These are phyloP conservation scores for Grosmannia penicillata DNA, from an alignment of 2,329 filamentous ascomycete genomes.

Conservation along the genomic window DNA sequence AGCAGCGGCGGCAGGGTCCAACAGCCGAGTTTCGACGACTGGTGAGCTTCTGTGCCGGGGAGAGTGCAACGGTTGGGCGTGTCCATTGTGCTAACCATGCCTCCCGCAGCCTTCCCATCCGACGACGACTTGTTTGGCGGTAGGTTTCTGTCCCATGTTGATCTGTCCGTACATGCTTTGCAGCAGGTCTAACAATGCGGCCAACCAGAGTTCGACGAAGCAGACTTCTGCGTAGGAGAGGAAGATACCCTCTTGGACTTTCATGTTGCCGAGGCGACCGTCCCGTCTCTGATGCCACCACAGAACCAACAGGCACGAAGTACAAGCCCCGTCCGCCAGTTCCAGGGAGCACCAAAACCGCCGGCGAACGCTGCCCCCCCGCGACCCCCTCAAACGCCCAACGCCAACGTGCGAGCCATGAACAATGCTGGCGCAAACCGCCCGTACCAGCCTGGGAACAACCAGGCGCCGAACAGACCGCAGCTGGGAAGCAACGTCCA, in stretches of 20 bases:
- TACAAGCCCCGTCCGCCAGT: conserved; percentile 10
- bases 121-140: conserved; percentile 33
- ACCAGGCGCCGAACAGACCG: neutral
- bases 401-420: neutral
- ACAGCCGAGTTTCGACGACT: no score
- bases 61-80: no score
- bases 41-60: no score
- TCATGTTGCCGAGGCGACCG: conserved; percentile 29
- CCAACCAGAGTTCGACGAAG: conserved; percentile 55
- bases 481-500: no score
- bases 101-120: conserved; percentile 2
- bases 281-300: conserved; percentile 5
- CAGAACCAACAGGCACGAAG: conserved; percentile 12
- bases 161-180: neutral
- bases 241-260: conserved; percentile 66
- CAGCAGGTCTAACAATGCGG: neutral
- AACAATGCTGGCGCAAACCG: conserved; percentile 1
- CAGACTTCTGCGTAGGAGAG: conserved; percentile 56
- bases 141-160: conserved; percentile 15
- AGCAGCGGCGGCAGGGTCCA: no score
- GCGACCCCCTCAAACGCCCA: conserved; percentile 10
- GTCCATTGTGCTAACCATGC: no score
- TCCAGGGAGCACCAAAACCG: conserved; percentile 8
- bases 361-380: neutral
- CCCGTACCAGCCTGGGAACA: neutral